These are phyloP conservation scores for Euryodendron excelsum DNA, from an alignment of 148 eudicot genomes.

Conservation along the genomic window DNA sequence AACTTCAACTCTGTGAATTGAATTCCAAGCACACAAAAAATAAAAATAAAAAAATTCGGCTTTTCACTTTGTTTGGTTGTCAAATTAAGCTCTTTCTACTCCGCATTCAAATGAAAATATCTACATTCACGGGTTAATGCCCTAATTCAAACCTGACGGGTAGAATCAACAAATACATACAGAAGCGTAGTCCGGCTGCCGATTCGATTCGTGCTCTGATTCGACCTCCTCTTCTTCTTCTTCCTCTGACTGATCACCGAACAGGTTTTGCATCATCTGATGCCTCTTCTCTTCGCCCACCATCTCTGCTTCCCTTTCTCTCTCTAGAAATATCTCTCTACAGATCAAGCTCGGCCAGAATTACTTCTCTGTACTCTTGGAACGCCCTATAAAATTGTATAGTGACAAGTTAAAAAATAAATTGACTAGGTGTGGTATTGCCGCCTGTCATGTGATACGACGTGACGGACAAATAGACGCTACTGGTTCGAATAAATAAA, in stretches of 20 bases:
- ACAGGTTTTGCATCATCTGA: conserved; percentile 95
- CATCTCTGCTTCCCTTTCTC: conserved; percentile 26
- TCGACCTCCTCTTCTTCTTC: conserved; percentile 86
- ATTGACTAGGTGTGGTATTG: no score
- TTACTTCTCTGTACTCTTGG: background rate
- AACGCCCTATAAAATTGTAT: no score
- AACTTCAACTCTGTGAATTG: background rate
- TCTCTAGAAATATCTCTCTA: conserved; percentile 1
- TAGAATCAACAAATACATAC: conserved; percentile 30
- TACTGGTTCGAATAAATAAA: no score
- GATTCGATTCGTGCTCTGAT: conserved; percentile 95
- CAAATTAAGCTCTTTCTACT: background rate
- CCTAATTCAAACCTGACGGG: background rate
- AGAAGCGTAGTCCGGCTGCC: conserved; percentile 70
- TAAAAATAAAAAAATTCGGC: no score
- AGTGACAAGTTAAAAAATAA: no score
- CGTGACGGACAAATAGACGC: no score
- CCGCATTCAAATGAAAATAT: background rate
- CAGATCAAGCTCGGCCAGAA: background rate
- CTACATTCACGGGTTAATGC: background rate
- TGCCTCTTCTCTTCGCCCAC: conserved; percentile 88
- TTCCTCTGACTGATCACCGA: conserved; percentile 89
- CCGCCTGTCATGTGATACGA: no score
- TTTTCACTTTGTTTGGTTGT: no score
- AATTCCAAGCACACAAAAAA: background rate